Base-by-base conservation (phyloP, 2,329 filamentous ascomycete genomes). In the Diaporthe batatas region DNA sequence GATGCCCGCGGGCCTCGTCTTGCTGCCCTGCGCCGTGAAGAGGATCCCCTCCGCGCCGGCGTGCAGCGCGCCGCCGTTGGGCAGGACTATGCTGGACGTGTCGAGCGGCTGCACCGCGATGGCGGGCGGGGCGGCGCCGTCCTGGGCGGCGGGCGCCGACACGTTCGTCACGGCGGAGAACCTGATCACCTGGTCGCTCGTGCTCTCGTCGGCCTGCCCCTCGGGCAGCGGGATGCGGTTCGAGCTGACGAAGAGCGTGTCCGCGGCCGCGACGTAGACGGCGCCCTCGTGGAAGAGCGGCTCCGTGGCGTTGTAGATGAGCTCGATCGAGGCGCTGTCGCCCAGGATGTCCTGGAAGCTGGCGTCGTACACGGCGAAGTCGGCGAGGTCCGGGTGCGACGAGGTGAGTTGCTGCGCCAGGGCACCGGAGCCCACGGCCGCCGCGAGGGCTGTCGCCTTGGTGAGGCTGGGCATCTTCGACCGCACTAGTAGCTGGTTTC, bases 21-120 rank as follows among this genome's bases (percentile, higher is more conserved):
- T 75, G 59, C 59, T 67, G 36, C 73, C 73, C 29, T 75, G 73
- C 18, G 73, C 72, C 3, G 73, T 74, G 71, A 73, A 73, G 42
- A 75, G 51, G 49, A 75, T 39, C 23, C 55, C 68, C 1, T 18
- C 39, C 2, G 42, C 25, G 10, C 62, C 68, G 6, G n/a, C 2
- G 62, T 53, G 44, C 1, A 57, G 23, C 3, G 36, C 25, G 21
- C 72, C 73, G 32, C 73, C 73, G 68, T 75, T 75, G 62, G 73
- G 73, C 4, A 75, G 64, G 16, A 34, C 51, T n/a, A 75, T 47
- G 16, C 47, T 32, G 18, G 59, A 42, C 2, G 68, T 73, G 16
- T 64, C 58, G 25, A 75, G 32, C 25, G 67, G 8, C 23, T 69
- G 25, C 11, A 73, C 4, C n/a, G 34, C 47, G 34, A 75, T 75